Percentiles rank a stretch among this genome's conserved stretches.
Conservation (phyloP, 192 early-diverging fungal genomes). For the Spinellus fusiger region DNA sequence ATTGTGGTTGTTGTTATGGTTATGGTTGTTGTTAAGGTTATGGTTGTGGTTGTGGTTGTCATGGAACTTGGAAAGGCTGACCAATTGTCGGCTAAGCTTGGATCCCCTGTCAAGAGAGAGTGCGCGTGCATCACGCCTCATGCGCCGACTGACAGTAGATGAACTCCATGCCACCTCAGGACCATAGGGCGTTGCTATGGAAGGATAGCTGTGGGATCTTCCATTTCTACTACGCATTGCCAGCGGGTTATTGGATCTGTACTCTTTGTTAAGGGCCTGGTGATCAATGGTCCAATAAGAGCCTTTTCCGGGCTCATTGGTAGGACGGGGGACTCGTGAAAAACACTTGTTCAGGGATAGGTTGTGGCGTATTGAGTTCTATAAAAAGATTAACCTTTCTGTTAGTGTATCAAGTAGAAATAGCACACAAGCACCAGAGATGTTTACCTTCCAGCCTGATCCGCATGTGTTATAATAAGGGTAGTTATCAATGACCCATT, state of each 20-base stretch:
- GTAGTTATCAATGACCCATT: constrained; percentile 64
- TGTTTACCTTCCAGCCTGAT: constrained; percentile 50
- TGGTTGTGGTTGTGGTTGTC: no score
- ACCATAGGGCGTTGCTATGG: constrained; percentile 1
- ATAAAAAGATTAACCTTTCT: constrained; percentile 21
- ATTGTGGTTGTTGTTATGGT: no score
- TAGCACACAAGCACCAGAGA: no score
- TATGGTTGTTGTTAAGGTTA: no score
- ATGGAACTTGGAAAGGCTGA: no score
- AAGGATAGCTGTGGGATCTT: constrained; percentile 6
- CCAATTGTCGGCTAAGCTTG: no score
- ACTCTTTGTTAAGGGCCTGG: constrained; percentile 30
- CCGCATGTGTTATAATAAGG: constrained; percentile 69
- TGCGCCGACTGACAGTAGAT: no score
- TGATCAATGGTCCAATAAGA: constrained; percentile 77
- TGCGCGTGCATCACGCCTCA: no score
- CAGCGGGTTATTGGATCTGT: constrained; percentile 12
- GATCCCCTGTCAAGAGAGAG: no score
- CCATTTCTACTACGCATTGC: constrained; percentile 1
- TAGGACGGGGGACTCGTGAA: constrained; percentile 65
- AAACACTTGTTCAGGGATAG: constrained; percentile 77
- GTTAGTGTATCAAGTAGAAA: background rate
- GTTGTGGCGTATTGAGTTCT: constrained; percentile 87
- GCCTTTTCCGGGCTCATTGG: constrained; percentile 84
- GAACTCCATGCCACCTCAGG: constrained; percentile 4